Percentiles rank a stretch among this genome's conserved stretches.
phyloP scores from a whole-genome alignment of 2,329 filamentous ascomycete genomes.

The Aspergillus bombycis region DNA sequence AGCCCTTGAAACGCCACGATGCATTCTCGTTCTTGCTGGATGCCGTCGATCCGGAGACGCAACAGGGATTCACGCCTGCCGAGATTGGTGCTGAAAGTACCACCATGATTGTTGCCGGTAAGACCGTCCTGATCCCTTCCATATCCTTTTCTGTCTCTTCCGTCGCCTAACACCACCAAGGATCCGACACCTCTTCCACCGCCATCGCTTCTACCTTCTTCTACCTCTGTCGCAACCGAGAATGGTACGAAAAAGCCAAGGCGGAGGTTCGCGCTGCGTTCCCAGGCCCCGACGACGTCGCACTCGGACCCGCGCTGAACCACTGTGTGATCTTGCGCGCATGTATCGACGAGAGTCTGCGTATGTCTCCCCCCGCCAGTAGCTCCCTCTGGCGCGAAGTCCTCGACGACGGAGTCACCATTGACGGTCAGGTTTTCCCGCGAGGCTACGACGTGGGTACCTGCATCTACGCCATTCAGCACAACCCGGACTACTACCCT shows the following conservation, averaged over 20 bases:
- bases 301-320: constrained; percentile 34
- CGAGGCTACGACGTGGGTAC: constrained; percentile 36
- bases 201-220: constrained; percentile 42
- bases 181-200: constrained; percentile 46
- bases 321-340: constrained; percentile 46
- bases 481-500: constrained; percentile 36
- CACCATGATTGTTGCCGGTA: constrained; percentile 53
- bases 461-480: constrained; percentile 38
- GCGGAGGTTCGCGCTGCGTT: constrained; percentile 41
- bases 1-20: constrained; percentile 41
- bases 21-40: constrained; percentile 54
- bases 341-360: constrained; percentile 44
- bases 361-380: constrained; percentile 35
- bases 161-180: constrained; percentile 11
- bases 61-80: constrained; percentile 42
- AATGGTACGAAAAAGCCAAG: constrained; percentile 31
- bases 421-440: constrained; percentile 38
- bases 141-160: neutral
- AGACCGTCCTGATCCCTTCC: neutral
- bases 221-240: constrained; percentile 43
- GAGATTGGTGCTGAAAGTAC: constrained; percentile 56
- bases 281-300: constrained; percentile 40
- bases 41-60: constrained; percentile 50
- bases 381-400: constrained; percentile 35
- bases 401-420: constrained; percentile 29